Conservation (phyloP, 1,284 basidiomycete species). For the Fistulinella staudtii region DNA sequence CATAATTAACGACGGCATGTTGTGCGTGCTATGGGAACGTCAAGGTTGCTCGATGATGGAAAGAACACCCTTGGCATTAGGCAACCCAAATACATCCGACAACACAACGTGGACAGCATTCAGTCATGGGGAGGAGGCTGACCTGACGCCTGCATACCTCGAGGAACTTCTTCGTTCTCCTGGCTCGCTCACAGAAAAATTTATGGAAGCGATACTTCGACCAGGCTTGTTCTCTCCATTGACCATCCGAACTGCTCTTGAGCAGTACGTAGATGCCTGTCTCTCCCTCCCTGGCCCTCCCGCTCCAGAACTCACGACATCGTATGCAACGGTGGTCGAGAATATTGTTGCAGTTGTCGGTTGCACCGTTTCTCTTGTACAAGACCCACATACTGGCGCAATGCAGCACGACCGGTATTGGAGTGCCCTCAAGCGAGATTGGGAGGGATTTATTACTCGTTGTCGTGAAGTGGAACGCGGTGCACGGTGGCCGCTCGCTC, state of each 20-base stretch:
- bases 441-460: constrained; percentile 89
- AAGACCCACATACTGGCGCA: constrained; percentile 75
- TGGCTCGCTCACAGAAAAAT: constrained; percentile 74
- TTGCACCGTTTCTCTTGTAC: constrained; percentile 70
- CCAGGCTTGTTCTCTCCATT: constrained; percentile 84
- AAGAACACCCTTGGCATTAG: constrained; percentile 44
- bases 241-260: constrained; percentile 75
- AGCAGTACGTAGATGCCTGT: constrained; percentile 74
- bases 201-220: constrained; percentile 77
- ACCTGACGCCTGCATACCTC: constrained; percentile 80
- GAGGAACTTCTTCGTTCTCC: constrained; percentile 73
- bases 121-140: constrained; percentile 60
- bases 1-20: constrained; percentile 45
- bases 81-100: constrained; percentile 32
- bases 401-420: constrained; percentile 76
- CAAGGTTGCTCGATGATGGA: constrained; percentile 74
- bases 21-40: constrained; percentile 72
- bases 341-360: constrained; percentile 85
- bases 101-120: constrained; percentile 50
- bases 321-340: constrained; percentile 67
- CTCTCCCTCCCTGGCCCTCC: constrained; percentile 59
- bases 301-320: constrained; percentile 48
- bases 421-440: constrained; percentile 82
- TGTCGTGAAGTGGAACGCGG: constrained; percentile 84
- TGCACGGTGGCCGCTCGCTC: constrained; percentile 76